Percentiles rank a stretch among this genome's conserved stretches.
Conservation (phyloP, 2,329 filamentous ascomycete species). For the Ceratocystis huliohia region DNA sequence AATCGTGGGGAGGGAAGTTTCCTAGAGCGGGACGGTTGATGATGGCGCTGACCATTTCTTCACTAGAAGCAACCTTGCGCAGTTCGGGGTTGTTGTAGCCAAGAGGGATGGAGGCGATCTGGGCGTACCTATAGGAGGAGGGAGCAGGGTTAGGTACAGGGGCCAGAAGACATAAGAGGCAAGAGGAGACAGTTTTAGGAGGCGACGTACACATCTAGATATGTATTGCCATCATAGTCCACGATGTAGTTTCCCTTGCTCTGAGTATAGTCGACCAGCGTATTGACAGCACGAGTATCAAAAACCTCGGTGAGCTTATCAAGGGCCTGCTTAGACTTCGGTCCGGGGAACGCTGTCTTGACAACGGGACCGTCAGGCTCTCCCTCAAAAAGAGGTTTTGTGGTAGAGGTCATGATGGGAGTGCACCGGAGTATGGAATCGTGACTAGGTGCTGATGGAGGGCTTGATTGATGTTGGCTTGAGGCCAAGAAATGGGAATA, state of each 20-base stretch:
- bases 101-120: conserved; percentile 73
- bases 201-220: conserved; percentile 54
- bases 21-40: conserved; percentile 70
- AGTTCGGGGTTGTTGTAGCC: conserved; percentile 70
- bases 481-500: neutral
- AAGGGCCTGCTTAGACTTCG: conserved; percentile 55
- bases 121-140: conserved; percentile 45
- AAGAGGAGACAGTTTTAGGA: neutral
- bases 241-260: conserved; percentile 70
- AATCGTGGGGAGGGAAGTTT: conserved; percentile 68
- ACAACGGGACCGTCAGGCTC: conserved; percentile 42
- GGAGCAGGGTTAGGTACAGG: neutral
- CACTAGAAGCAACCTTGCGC: conserved; percentile 49
- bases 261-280: conserved; percentile 63
- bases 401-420: conserved; percentile 22
- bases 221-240: conserved; percentile 56
- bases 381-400: conserved; percentile 33
- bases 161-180: neutral
- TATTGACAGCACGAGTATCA: conserved; percentile 75
- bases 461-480: neutral
- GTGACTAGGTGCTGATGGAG: neutral
- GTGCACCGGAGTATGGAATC: conserved; percentile 20
- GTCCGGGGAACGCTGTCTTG: conserved; percentile 59
- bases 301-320: conserved; percentile 65
- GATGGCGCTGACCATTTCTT: conserved; percentile 59